Evolutionary conservation across 768 basidiomycete genomes (phyloP).

Genomic region (Cyathus striatus): DNA sequence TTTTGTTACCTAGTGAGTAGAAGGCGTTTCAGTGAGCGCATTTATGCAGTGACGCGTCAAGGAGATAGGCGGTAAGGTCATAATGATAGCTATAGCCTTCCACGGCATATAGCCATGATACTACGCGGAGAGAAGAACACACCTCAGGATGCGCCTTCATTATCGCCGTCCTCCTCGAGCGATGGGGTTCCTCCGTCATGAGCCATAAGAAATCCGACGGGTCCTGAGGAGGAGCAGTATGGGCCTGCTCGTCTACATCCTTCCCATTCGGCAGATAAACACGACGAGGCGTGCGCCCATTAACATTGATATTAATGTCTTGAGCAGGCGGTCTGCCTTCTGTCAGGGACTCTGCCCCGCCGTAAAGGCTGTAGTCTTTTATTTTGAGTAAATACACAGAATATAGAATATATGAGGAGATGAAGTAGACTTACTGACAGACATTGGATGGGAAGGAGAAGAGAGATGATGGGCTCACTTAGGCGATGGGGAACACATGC

Average conservation of each 20-base stretch:
- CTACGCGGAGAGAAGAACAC: conserved; percentile 1
- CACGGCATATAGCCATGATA: too few relatives aligned
- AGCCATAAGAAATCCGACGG: conserved; percentile 91
- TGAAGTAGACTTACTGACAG: not conserved
- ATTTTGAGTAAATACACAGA: not conserved
- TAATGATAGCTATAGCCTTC: too few relatives aligned
- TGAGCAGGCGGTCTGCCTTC: conserved; percentile 40
- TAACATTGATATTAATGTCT: too few relatives aligned
- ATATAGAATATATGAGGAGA: not conserved
- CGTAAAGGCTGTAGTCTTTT: conserved; percentile 73
- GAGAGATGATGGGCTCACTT: too few relatives aligned
- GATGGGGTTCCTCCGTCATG: conserved; percentile 97
- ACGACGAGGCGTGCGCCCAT: conserved; percentile 43
- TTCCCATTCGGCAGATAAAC: conserved; percentile 40
- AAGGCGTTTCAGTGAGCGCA: not conserved
- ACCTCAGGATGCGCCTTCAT: conserved; percentile 95
- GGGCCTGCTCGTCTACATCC: conserved; percentile 29
- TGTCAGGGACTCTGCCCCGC: conserved; percentile 74
- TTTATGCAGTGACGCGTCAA: too few relatives aligned
- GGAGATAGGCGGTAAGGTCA: too few relatives aligned
- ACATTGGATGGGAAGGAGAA: too few relatives aligned
- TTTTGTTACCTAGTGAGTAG: conserved; percentile 66
- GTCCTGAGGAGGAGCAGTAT: conserved; percentile 60
- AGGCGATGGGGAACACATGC: too few relatives aligned
- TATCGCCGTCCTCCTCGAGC: conserved; percentile 80